A percentile compares a stretch with the other conserved stretches of the same genome.
phyloP scores from a whole-genome alignment of 148 eudicot species.

The Linanthus parryae region DNA sequence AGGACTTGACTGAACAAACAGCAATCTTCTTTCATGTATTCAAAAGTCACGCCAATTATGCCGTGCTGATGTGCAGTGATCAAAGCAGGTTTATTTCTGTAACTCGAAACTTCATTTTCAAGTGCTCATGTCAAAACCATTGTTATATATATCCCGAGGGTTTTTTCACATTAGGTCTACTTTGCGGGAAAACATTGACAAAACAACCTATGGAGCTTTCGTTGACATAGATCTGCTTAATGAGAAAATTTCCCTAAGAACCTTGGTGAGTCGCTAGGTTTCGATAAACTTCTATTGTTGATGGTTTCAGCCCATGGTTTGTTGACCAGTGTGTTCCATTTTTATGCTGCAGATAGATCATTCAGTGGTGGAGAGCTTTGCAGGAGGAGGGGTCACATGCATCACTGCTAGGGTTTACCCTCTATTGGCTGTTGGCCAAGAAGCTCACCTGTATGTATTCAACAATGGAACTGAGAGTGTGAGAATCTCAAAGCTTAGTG shows the following conservation, averaged over 20 bases:
- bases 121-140: no score
- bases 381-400: no score
- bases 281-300: background rate
- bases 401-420: no score
- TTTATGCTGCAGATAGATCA: no score
- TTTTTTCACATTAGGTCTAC: slow-evolving; percentile 9
- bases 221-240: slow-evolving; percentile 7
- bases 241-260: slow-evolving; percentile 14
- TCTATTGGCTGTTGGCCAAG: no score
- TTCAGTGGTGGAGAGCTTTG: no score
- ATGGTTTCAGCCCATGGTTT: no score
- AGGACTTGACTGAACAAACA: slow-evolving; percentile 22
- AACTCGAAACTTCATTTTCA: no score
- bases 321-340: no score
- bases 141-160: no score
- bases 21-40: slow-evolving; percentile 27
- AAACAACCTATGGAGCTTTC: slow-evolving; percentile 16
- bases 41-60: slow-evolving; percentile 12
- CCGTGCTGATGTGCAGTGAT: slow-evolving; percentile 28
- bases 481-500: slow-evolving; percentile 1
- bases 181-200: slow-evolving; percentile 3
- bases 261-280: slow-evolving; percentile 8
- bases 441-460: slow-evolving; percentile 12
- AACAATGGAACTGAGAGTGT: slow-evolving; percentile 20
- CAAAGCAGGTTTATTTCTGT: no score